A percentile compares a stretch with the other conserved stretches of the same genome.
Evolutionary conservation across 2,329 filamentous ascomycete species (phyloP).

Genomic region (Fusarium bulbicola): DNA sequence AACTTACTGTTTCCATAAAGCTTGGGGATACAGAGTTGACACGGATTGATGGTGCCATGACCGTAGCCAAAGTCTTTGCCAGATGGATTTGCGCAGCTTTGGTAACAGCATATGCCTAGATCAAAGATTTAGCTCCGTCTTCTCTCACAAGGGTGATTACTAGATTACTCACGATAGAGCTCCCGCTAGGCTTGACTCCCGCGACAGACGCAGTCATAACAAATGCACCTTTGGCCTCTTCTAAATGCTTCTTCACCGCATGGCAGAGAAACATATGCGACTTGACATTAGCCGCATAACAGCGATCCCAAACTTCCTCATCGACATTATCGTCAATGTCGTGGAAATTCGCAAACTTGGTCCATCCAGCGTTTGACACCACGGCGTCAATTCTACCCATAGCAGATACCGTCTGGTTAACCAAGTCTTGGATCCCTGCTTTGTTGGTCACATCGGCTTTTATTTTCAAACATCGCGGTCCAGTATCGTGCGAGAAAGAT

Average conservation of each 20-base stretch:
- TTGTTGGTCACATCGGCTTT: background rate
- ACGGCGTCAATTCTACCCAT: background rate
- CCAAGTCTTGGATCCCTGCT: background rate
- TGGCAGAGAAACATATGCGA: conserved; percentile 7
- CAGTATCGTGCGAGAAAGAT: rapidly evolving
- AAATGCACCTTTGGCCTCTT: background rate
- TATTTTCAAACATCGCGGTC: background rate
- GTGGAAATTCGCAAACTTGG: conserved; percentile 3
- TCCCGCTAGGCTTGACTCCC: conserved; percentile 7
- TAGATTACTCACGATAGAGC: background rate
- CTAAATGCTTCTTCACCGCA: background rate
- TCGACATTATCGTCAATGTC: conserved; percentile 7
- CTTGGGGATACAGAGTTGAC: conserved; percentile 12
- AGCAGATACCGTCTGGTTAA: background rate
- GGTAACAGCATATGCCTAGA: background rate
- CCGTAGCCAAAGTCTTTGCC: conserved; percentile 5
- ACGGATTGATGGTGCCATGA: conserved; percentile 5
- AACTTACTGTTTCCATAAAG: conserved; percentile 9
- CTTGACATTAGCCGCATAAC: conserved; percentile 13
- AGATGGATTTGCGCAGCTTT: conserved; percentile 11
- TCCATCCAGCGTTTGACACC: conserved; percentile 11
- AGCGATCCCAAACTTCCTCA: conserved; percentile 12
- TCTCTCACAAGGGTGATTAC: background rate
- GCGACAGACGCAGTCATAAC: conserved; percentile 7
- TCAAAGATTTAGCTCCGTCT: rapidly evolving